Conservation (phyloP, 768 basidiomycete species). For the Tylopilus rubrobrunneus region DNA sequence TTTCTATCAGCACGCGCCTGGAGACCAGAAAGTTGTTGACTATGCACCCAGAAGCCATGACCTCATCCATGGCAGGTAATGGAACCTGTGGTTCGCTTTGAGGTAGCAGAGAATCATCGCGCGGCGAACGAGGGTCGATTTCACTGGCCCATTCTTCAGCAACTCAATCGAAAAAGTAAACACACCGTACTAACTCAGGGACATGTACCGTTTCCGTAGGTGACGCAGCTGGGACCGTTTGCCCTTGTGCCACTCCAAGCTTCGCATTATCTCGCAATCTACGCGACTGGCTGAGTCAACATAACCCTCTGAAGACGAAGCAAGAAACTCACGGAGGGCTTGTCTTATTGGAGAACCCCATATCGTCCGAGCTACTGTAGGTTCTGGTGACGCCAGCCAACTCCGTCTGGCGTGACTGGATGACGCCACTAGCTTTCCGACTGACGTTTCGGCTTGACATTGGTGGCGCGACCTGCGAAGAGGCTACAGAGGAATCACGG, state of each 20-base stretch:
- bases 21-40: background rate
- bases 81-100: slow-evolving; percentile 25
- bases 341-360: slow-evolving; percentile 17
- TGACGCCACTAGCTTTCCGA: slow-evolving; percentile 22
- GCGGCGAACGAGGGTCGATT: slow-evolving; percentile 31
- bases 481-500: slow-evolving; percentile 23
- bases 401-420: slow-evolving; percentile 27
- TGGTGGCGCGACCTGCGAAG: slow-evolving; percentile 20
- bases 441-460: slow-evolving; percentile 22
- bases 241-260: slow-evolving; percentile 3
- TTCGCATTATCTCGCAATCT: slow-evolving; percentile 27
- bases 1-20: background rate
- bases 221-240: slow-evolving; percentile 16
- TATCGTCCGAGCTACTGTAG: slow-evolving; percentile 25
- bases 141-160: slow-evolving; percentile 6
- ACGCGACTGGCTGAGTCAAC: slow-evolving; percentile 2
- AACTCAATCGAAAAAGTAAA: background rate
- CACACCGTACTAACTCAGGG: slow-evolving; percentile 23
- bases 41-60: slow-evolving; percentile 25
- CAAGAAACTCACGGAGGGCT: slow-evolving; percentile 18
- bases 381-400: slow-evolving; percentile 31
- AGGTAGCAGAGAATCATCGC: slow-evolving; percentile 29
- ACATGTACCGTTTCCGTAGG: slow-evolving; percentile 29
- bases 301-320: background rate
- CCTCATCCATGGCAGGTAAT: slow-evolving; percentile 33